Evolutionary conservation across 108 stramenopile genomes (phyloP), one percentile per base, ranked within the genome.

Genomic region (Conticribra guillardii): DNA sequence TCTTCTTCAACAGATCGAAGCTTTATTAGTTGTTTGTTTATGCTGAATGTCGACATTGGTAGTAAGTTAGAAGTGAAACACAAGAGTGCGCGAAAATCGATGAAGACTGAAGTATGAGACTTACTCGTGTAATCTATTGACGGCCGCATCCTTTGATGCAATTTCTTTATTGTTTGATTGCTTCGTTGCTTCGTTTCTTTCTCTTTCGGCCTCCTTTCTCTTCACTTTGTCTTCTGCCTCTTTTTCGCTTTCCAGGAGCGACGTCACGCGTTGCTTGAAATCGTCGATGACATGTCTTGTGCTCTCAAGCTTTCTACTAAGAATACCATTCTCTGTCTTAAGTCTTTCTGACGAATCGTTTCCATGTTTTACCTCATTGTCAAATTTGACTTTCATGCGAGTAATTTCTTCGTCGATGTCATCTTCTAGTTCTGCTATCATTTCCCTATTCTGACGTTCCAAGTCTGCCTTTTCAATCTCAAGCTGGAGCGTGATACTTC

Each of bases 401-500:
- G 50, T 19, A 21, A 51, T 51, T 51, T 17, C 16, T 4, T 51
- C 50, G 50, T 51, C 50, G 16, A 51, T 51, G 4, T 51, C 50
- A 19, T 51, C 50, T 18, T 51, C 50, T 4, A 51, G 50, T 21
- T 51, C 9, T 17, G 50, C 50, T 18, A 51, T 51, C 18, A 4
- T 18, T 51, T 51, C 50, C 18, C 16, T 51, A 19, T 16, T 18
- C 18, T 51, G 50, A 21, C 50, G 50, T 51, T 51, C 50, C 4
- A 19, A 4, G 16, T 51, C 19, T 4, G 50, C 9, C 19, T 51
- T 51, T 51, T 51, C 50, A 21, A 4, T 18, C 18, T 18, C 4
- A 21, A 51, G 50, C 50, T 51, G 50, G 9, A 4, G 16, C 16
- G 18, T 18, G 19, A 51, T 51, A 19, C 16, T 18, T 4, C 18